A percentile compares a stretch with the other conserved stretches of the same genome.
Conservation (phyloP, 345 rosid genomes). For the Isatis tinctoria region DNA sequence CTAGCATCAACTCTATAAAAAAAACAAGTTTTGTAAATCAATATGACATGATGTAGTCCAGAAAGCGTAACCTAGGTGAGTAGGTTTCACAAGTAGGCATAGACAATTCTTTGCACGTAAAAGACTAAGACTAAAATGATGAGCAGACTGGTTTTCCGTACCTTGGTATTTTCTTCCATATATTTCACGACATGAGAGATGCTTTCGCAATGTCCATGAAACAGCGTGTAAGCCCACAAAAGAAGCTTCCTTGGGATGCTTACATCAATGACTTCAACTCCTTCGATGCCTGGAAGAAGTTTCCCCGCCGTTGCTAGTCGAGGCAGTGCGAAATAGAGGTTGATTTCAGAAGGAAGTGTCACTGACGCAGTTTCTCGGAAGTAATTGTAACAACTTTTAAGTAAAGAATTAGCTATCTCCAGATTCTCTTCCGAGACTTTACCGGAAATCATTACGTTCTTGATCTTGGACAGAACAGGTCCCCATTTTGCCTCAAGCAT, state of each 20-base stretch:
- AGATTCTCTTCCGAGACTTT: slow-evolving; percentile 59
- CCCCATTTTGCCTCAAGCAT: slow-evolving; percentile 67
- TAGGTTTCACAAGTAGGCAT: slow-evolving; percentile 1
- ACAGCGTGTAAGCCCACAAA: slow-evolving; percentile 80
- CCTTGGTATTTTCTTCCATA: slow-evolving; percentile 92
- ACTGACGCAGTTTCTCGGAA: slow-evolving; percentile 76
- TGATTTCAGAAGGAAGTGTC: slow-evolving; percentile 58
- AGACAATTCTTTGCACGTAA: neutral
- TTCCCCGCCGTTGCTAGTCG: slow-evolving; percentile 39
- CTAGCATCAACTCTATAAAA: neutral
- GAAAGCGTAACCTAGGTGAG: slow-evolving; percentile 1
- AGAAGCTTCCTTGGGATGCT: slow-evolving; percentile 92
- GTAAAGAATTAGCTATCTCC: slow-evolving; percentile 67
- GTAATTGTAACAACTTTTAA: slow-evolving; percentile 74
- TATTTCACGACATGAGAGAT: slow-evolving; percentile 72
- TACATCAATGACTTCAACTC: slow-evolving; percentile 74
- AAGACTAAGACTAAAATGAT: neutral
- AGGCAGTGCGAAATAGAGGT: slow-evolving; percentile 60
- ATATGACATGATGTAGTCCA: neutral
- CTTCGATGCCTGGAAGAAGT: slow-evolving; percentile 50
- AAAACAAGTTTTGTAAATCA: neutral
- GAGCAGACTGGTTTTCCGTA: slow-evolving; percentile 27
- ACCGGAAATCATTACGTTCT: slow-evolving; percentile 44
- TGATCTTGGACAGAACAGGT: slow-evolving; percentile 59
- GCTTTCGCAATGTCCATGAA: slow-evolving; percentile 70